Base-by-base conservation (phyloP, 2,329 filamentous ascomycete genomes). In the Talaromyces funiculosus region DNA sequence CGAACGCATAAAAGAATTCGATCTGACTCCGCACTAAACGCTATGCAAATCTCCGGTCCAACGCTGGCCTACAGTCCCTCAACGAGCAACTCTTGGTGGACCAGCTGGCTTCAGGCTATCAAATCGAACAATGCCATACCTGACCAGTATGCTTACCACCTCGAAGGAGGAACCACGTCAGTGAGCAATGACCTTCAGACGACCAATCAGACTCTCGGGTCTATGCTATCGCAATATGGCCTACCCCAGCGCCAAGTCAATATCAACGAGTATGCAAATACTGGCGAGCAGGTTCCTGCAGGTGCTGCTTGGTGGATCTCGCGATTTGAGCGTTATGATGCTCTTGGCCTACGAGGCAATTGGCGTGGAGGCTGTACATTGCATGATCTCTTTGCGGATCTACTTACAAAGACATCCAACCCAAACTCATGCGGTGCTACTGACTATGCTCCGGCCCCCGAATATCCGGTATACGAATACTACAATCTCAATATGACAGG, bases 211-310 rank as follows among this genome's bases (percentile, higher is more conserved):
- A 65, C 66, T 5, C 67, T 75, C 1, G 40, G 65, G 10, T 38
- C 59, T 4, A 61, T 75, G 2, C 67, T 72, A 1, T 55, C 61
- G 8, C 59, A 61, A 7, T 66, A 76, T 61, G 66, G 63, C 9
- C 68, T 78, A 0, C 72, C 75, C 4, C 61, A 69, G 0, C 67
- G 68, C 2, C 71, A 71, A 0, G 69, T 81, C 38, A 79, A 81
- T 62, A 74, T 82, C 65, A 81, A 82, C 62, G 80, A 82, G 63
- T 82, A 82, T 63, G 79, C 71, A 4, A 68, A 65, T 1, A 69
- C 65, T n/a, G 63, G 62, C 6, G 75, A 81, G 63, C 77, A 82
- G 57, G 69, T 74, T 10, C 75, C 80, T 0, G 68, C 74, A 0
- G 72, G 69, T 4, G 69, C 74, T 1, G 79, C 73, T 0, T 82